Conservation (phyloP, 129 eudicot species). For the Centaurea solstitialis region DNA sequence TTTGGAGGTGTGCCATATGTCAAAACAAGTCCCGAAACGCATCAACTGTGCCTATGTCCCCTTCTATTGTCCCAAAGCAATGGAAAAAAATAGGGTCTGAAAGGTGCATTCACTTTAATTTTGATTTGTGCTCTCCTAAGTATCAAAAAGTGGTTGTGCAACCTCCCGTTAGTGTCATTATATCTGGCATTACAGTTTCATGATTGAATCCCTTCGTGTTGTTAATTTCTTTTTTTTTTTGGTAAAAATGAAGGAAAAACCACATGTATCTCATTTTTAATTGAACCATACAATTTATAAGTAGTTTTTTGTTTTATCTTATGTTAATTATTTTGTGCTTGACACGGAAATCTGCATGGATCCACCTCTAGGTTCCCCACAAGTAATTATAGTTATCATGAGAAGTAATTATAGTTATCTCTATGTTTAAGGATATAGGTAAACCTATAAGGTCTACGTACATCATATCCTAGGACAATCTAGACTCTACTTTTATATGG, state of each 20-base stretch:
- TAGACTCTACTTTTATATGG: not conserved
- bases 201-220: no score
- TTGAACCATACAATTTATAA: no score
- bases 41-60: not conserved
- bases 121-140: not conserved
- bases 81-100: not conserved
- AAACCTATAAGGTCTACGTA: not conserved
- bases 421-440: no score
- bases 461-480: not conserved
- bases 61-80: not conserved
- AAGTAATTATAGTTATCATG: slow-evolving; percentile 1
- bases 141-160: not conserved
- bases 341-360: no score
- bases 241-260: no score
- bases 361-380: not conserved
- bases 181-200: no score
- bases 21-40: not conserved
- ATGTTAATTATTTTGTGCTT: no score
- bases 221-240: no score
- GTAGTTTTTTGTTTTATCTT: no score
- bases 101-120: not conserved
- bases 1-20: not conserved
- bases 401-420: not conserved
- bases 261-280: no score
- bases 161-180: not conserved